These are phyloP conservation scores for Lachancea waltii DNA, from an alignment of 805 yeast genomes.

Conservation along the genomic window DNA sequence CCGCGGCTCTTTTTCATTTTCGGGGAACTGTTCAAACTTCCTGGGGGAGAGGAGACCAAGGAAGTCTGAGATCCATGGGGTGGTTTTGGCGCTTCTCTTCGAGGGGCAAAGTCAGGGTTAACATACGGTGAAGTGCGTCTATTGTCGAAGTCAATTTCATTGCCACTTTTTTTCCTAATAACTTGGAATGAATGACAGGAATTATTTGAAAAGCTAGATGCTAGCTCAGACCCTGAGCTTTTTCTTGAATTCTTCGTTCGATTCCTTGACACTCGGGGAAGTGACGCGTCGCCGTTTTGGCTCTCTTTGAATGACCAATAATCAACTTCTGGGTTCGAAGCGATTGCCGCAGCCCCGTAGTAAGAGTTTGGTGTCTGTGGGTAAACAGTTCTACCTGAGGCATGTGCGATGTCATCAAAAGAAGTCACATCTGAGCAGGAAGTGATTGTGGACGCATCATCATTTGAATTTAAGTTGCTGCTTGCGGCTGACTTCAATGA, in stretches of 20 bases:
- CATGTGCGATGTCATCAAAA: conserved; percentile 24
- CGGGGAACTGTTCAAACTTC: conserved; percentile 5
- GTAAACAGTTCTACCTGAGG: conserved; percentile 22
- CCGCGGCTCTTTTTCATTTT: conserved; percentile 15
- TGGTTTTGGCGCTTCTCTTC: conserved; percentile 67
- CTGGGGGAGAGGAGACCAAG: background rate
- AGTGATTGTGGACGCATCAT: conserved; percentile 24
- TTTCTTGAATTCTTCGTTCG: conserved; percentile 13
- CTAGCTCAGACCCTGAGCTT: conserved; percentile 2
- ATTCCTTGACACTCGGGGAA: conserved; percentile 9
- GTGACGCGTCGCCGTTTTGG: conserved; percentile 12
- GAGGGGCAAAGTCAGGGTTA: conserved; percentile 54
- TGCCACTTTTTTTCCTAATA: conserved; percentile 52
- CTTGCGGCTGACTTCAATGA: conserved; percentile 26
- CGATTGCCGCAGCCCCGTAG: conserved; percentile 18
- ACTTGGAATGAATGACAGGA: conserved; percentile 52
- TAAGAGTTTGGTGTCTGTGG: conserved; percentile 32
- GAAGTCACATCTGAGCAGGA: conserved; percentile 29
- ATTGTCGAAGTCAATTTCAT: conserved; percentile 77
- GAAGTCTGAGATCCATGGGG: conserved; percentile 35
- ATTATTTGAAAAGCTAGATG: conserved; percentile 5
- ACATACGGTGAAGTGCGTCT: conserved; percentile 70
- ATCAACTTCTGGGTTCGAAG: conserved; percentile 16
- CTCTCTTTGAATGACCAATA: conserved; percentile 29
- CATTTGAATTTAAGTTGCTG: conserved; percentile 21